Base-by-base conservation (phyloP, 805 yeast species). In the Metschnikowia matae region DNA sequence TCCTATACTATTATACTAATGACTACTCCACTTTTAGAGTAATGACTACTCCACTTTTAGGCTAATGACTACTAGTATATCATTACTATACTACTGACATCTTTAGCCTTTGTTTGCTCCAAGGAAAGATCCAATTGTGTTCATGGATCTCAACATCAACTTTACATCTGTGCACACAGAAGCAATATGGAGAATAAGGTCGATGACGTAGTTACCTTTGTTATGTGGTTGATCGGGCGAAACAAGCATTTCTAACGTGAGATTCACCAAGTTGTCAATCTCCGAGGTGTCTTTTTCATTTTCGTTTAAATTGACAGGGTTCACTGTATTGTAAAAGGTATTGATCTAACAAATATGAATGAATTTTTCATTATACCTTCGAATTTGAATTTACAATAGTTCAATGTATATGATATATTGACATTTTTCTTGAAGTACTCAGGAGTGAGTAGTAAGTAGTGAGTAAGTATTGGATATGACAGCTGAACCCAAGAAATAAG, bases 151-250 rank as follows among this genome's bases (percentile, higher is more conserved):
- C 43, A 83, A 59, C 75, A 85, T 75, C 52, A 87, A 64, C 57
- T 83, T 82, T 67, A 82, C 71, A 60, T 87, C 92, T 52, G 83
- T 78, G 0, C 81, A 81, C 40, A 84, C 63, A 0, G 83, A 79
- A 0, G 85, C 83, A 4, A 80, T 69, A 55, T 87, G 88, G 58
- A 79, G 81, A 40, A 86, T 77, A 42, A 81, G 63, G 51, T 83
- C 84, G 38, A 87, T 71, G 5, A 82, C 70, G 40, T 70, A 66
- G 52, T 80, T 83, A 13, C 78, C n/a, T n/a, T n/a, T n/a, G n/a
- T n/a, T n/a, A n/a, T 81, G 73, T 2, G 81, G 77, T 0, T 85
- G 71, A 47, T 74, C 70, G 2, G 84, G 80, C 0, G 82, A 74
- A 0, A 84, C 80, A 49, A 84, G 61, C 42, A 76, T 78, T 57